Evolutionary conservation across 805 yeast genomes (phyloP).

Genomic region (Kodamaea kaohsiungensis): DNA sequence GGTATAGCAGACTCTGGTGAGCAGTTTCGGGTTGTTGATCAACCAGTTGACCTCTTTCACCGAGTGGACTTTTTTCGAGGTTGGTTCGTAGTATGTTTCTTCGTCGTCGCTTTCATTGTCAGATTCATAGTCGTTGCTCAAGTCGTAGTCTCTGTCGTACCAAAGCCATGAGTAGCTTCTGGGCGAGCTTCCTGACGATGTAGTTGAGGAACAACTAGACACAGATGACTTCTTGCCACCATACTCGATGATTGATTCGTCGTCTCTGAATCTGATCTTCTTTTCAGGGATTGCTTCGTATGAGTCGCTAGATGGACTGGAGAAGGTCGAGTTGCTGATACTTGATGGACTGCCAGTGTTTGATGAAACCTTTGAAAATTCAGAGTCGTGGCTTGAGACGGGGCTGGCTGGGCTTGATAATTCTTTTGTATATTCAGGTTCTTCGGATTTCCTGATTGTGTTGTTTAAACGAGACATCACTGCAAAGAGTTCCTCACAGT

Average conservation of each 20-base stretch:
- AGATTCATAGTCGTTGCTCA: constrained; percentile 19
- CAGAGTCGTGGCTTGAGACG: neutral
- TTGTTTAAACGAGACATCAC: constrained; percentile 16
- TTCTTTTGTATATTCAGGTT: neutral
- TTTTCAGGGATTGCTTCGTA: constrained; percentile 3
- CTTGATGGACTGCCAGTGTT: constrained; percentile 3
- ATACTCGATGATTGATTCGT: constrained; percentile 18
- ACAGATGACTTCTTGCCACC: constrained; percentile 3
- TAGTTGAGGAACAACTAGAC: neutral
- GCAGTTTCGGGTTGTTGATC: constrained; percentile 13
- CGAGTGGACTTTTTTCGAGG: constrained; percentile 16
- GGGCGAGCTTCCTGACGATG: neutral
- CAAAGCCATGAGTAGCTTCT: constrained; percentile 30
- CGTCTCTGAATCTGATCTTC: constrained; percentile 17
- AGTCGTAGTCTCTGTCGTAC: constrained; percentile 31
- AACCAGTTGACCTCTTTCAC: constrained; percentile 24
- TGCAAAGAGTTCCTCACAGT: constrained; percentile 19
- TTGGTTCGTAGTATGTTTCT: neutral
- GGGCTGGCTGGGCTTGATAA: neutral
- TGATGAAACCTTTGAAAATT: constrained; percentile 8
- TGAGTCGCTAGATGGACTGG: constrained; percentile 5
- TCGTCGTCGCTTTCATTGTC: constrained; percentile 18
- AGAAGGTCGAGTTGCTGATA: constrained; percentile 1
- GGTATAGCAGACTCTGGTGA: constrained; percentile 27
- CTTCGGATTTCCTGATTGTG: neutral